Base-by-base conservation (phyloP, 2,329 filamentous ascomycete genomes). In the Pseudocercospora musae region DNA sequence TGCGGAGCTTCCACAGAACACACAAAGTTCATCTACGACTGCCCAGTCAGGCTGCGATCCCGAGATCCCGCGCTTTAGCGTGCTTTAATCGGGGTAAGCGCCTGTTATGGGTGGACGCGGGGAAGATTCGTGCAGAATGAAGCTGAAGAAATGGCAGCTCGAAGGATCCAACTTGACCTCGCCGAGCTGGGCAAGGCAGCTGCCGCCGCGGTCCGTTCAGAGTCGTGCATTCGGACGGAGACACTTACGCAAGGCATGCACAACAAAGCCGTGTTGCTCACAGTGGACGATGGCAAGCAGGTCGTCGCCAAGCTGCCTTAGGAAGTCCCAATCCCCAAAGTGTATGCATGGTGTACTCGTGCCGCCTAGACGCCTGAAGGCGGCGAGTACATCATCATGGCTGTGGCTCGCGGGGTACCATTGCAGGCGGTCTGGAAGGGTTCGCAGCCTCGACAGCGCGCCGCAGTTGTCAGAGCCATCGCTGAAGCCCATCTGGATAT, bases 401-500 rank as follows among this genome's bases (percentile, higher is more conserved):
- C 69, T 9, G 62, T 66, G 27, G 62, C 62, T 7, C 40, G 66
- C 67, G 63, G 44, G 73, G 77, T 71, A 71, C 70, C 72, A 49
- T 62, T 78, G 9, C 68, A 68, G 55, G 67, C 68, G 1, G 67
- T 66, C 20, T 78, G 74, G 74, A 68, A 59, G 5, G 25, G 11
- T 2, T 52, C 59, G 61, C 50, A 49, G 9, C 10, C 20, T 10
- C 23, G 58, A 10, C 63, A 73, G 2, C 63, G 68, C 44, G 69
- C 71, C 15, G 31, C 59, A 52, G 56, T 78, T 15, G 66, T 74
- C 3, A 64, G 70, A 59, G 62, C 71, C 6, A 59, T 78, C 31
- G 68, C 65, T 4, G 46, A 59, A 42, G 62, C 72, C 21, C 71
- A 76, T 58, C 66, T 21, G 10, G 42, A 71, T 4, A 66, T 75